Evolutionary conservation across 352 stramenopile genomes (phyloP), one percentile per base, ranked within the genome.

Genomic region (Hyaloperonospora arabidopsidis): DNA sequence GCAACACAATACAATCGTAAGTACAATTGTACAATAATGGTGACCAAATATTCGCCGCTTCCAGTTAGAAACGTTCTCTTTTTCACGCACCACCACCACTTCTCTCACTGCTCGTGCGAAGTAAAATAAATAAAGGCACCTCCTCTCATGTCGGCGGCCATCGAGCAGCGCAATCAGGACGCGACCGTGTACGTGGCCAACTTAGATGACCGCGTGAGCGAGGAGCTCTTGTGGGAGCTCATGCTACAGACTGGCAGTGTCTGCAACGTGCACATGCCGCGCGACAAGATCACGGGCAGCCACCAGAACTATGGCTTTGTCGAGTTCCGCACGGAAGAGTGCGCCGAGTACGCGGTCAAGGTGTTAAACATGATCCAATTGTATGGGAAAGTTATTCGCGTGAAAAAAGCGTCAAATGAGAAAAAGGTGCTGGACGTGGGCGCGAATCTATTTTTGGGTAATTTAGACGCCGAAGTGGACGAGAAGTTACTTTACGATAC

Each of bases 401-500:
- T 99, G 11, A 98, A 96, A 64, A 99, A 99, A 68, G 89, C 88
- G 15, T 95, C 80, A 19, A 84, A 97, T 55, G 95, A 99, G 69
- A 91, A 90, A 63, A 98, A 98, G 63, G 91, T 73, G 29, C 68
- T 97, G 34, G 96, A 98, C 72, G 95, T 99, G n/a, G 97, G 97
- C 29, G 97, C 97, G 3, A 99, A 99, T 72, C 77, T 99, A 3
- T 99, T 99, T 68, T 82, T 99, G 49, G 96, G 97, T 14, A 96
- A 97, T 58, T 68, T 99, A 17, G 93, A 98, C 72, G 78, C 82
- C 0, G 91, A 98, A 58, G 97, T 99, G 22, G 96, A 99, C 71
- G 97, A 99, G 74, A 98, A 99, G 70, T 72, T 99, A 44, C 76
- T 99, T 23, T 98, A 99, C 69, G 97, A 99, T 74, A 99, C 97